Percentiles rank a stretch among this genome's conserved stretches.
These are phyloP conservation scores for Penicillium psychrofluorescens DNA, from an alignment of 495 filamentous ascomycete species.

Conservation along the genomic window DNA sequence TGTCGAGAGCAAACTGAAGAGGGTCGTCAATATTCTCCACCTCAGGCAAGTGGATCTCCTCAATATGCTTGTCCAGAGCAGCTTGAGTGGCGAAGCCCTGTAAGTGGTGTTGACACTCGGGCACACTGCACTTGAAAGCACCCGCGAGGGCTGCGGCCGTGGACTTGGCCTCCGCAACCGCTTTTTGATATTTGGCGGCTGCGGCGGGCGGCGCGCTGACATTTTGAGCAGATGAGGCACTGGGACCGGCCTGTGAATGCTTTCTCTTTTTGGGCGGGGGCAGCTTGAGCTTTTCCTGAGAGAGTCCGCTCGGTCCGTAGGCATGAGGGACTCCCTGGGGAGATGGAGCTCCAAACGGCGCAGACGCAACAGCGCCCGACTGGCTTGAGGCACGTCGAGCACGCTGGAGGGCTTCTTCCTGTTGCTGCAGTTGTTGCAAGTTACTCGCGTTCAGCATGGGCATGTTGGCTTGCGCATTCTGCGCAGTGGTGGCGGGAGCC, in stretches of 20 bases:
- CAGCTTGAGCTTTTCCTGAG: constrained; percentile 50
- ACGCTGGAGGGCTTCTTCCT: constrained; percentile 37
- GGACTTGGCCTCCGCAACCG: constrained; percentile 26
- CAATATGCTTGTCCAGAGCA: constrained; percentile 41
- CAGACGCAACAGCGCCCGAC: constrained; percentile 53
- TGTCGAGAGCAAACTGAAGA: constrained; percentile 39
- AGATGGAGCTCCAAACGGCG: constrained; percentile 61
- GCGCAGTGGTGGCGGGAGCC: constrained; percentile 13
- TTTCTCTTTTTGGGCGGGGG: constrained; percentile 57
- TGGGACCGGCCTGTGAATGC: constrained; percentile 33
- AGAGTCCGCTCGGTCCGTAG: constrained; percentile 40
- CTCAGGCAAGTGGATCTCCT: constrained; percentile 36
- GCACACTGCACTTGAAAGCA: constrained; percentile 36
- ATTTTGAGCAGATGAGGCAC: constrained; percentile 21
- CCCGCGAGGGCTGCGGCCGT: constrained; percentile 20
- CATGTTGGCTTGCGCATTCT: constrained; percentile 25
- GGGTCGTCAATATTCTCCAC: constrained; percentile 41
- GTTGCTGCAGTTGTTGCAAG: constrained; percentile 49
- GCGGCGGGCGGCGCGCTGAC: constrained; percentile 15
- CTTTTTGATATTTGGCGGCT: constrained; percentile 29
- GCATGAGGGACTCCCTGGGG: constrained; percentile 61
- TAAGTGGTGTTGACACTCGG: constrained; percentile 37
- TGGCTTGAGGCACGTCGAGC: constrained; percentile 49
- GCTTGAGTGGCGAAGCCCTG: constrained; percentile 38
- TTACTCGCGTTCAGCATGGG: constrained; percentile 58